Conservation (phyloP, 2,329 filamentous ascomycete species). For the Dactylellina leptospora region DNA sequence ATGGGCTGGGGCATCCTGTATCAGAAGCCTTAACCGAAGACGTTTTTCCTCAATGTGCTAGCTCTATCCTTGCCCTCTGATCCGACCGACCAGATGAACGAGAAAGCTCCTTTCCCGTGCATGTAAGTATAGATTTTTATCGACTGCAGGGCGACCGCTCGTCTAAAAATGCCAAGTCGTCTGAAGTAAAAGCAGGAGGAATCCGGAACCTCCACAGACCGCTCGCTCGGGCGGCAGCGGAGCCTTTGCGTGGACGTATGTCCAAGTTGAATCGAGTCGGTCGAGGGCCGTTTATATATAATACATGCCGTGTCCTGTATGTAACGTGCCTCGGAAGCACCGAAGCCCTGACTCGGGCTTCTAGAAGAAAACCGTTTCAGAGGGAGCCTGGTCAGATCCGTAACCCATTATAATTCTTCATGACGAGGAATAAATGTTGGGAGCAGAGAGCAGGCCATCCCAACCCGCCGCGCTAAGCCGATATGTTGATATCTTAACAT, state of each 20-base stretch:
- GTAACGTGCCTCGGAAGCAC: slow-evolving; percentile 12
- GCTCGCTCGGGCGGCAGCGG: too few species aligned
- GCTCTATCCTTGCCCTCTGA: slow-evolving; percentile 27
- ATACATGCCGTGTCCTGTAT: too few species aligned
- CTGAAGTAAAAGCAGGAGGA: slow-evolving; percentile 31
- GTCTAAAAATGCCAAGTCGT: slow-evolving; percentile 48
- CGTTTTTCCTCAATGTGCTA: slow-evolving; percentile 24
- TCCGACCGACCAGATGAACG: slow-evolving; percentile 3
- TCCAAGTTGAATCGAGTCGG: too few species aligned
- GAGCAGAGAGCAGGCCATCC: too few species aligned
- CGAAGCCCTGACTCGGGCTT: slow-evolving; percentile 21
- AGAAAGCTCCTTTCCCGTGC: slow-evolving; percentile 10
- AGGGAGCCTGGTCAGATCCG: too few species aligned
- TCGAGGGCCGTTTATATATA: too few species aligned
- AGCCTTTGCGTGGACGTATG: too few species aligned
- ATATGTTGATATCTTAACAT: too few species aligned
- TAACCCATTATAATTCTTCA: too few species aligned
- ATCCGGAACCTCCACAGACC: slow-evolving; percentile 27
- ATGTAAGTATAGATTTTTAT: neutral
- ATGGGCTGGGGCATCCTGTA: slow-evolving; percentile 38
- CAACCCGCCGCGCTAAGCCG: too few species aligned
- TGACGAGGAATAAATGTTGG: too few species aligned
- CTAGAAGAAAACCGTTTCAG: too few species aligned
- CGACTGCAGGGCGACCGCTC: slow-evolving; percentile 23
- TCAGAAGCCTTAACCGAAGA: slow-evolving; percentile 52